Evolutionary conservation across 2,329 filamentous ascomycete genomes (phyloP), one percentile per base, ranked within the genome.

Genomic region (Penicillium sp.): DNA sequence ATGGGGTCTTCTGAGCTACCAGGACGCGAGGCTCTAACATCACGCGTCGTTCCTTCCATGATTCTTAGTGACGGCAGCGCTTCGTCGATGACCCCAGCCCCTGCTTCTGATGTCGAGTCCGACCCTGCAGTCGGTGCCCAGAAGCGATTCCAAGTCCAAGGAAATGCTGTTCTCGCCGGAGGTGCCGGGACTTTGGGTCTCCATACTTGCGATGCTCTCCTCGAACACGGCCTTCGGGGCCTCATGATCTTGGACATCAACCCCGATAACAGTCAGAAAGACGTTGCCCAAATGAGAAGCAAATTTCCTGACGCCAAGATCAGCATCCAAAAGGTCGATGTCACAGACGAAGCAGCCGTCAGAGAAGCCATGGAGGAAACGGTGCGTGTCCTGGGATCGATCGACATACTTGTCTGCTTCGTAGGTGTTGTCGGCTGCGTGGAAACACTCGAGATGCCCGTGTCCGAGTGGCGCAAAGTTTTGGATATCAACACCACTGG

Each of bases 401-500:
- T 88, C 2, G 75, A 83, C 54, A 80, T 81, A 23, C 71, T 87
- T 1, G 77, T 84, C 56, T 85, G 82, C 59, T 88, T 88, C 61
- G 87, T 86, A 0, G 87, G 88, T 5, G 79, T 90, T 0, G 87
- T 89, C 0, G 79, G 78, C 34, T 86, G 82, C 58, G 75, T 79
- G 0, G 80, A 83, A 54, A 82, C 86, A 0, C 68, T 87, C 1
- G 81, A 86, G 2, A 83, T 85, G 74, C 71, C 77, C 0, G 70
- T 79, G 0, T 73, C 76, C 1, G 76, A 86, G 58, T 91, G 84
- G 80, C 79, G 83, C 6, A 78, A 79, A 26, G 80, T 86, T 0
- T 63, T 90, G 18, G 86, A 89, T 51, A 80, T 91, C 65, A 92
- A 92, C 65, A 82, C 85, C 1, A 88, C 85, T 0, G 88, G 88